Conservation (phyloP, 352 stramenopile genomes). For the Detonula confervacea region DNA sequence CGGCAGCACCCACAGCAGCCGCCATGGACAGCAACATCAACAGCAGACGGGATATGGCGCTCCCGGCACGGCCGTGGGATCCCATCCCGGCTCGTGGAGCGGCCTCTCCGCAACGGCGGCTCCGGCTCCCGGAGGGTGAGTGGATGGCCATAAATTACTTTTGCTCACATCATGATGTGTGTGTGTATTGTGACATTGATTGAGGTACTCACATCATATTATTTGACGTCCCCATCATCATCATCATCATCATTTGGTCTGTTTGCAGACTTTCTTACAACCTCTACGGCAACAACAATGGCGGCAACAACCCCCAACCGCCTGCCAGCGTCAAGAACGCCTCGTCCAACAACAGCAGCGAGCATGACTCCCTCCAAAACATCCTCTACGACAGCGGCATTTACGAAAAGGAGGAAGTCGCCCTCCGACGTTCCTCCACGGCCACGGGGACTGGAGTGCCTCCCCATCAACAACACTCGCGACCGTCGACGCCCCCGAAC, state of each 20-base stretch:
- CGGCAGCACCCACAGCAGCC: neutral
- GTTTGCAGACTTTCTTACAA: slow-evolving; percentile 18
- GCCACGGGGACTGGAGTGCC: neutral
- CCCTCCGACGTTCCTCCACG: neutral
- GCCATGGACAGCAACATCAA: neutral
- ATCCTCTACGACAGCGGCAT: slow-evolving; percentile 53
- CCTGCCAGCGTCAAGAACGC: slow-evolving; percentile 11
- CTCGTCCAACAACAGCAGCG: too few species aligned
- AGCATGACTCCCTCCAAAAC: slow-evolving; percentile 48
- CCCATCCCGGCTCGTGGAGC: slow-evolving; percentile 7
- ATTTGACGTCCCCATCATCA: too few species aligned
- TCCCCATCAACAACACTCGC: too few species aligned
- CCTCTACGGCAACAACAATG: slow-evolving; percentile 18
- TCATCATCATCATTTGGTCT: too few species aligned
- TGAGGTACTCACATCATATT: too few species aligned
- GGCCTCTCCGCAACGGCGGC: neutral
- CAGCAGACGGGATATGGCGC: neutral
- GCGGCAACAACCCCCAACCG: neutral
- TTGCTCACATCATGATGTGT: too few species aligned
- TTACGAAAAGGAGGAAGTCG: slow-evolving; percentile 39
- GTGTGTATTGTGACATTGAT: too few species aligned
- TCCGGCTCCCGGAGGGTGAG: slow-evolving; percentile 31
- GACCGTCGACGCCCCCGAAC: slow-evolving; percentile 17
- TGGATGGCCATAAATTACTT: too few species aligned
- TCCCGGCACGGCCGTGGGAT: neutral